Evolutionary conservation across 139 green algal genomes (phyloP).

Genomic region (Chlamydomonas incerta): DNA sequence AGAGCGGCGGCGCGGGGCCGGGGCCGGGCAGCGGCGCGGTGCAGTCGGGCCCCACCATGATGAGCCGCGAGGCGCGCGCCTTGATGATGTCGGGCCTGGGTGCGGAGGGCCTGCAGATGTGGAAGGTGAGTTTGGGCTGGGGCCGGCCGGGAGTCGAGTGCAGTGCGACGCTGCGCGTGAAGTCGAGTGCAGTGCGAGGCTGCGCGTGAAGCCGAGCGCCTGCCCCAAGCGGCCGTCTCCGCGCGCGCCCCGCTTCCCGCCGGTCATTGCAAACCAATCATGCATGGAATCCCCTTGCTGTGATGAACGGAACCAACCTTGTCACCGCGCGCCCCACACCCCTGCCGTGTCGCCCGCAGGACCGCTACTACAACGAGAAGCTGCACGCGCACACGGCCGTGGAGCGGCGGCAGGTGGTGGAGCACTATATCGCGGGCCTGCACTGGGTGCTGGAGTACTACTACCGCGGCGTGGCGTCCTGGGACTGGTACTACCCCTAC

Average conservation of each 20-base stretch:
- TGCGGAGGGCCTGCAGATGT: slow-evolving; percentile 69
- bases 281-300: too few species aligned
- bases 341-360: slow-evolving; percentile 58
- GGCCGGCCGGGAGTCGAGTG: too few species aligned
- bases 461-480: slow-evolving; percentile 92
- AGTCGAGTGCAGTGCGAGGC: too few species aligned
- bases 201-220: too few species aligned
- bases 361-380: slow-evolving; percentile 91
- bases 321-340: too few species aligned
- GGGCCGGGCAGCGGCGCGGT: slow-evolving; percentile 1
- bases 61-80: slow-evolving; percentile 77
- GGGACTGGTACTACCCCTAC: slow-evolving; percentile 95
- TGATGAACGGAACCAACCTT: too few species aligned
- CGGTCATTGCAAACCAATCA: too few species aligned
- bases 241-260: too few species aligned
- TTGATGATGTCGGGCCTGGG: slow-evolving; percentile 82
- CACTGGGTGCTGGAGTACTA: slow-evolving; percentile 97
- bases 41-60: slow-evolving; percentile 83
- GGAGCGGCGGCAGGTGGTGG: slow-evolving; percentile 37
- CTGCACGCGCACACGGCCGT: slow-evolving; percentile 54
- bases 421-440: slow-evolving; percentile 85
- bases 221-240: too few species aligned
- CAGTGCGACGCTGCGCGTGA: too few species aligned
- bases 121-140: slow-evolving; percentile 66
- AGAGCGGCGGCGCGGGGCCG: background rate